Evolutionary conservation across 2,329 filamentous ascomycete species (phyloP).

Genomic region (Albophoma yamanashiensis): DNA sequence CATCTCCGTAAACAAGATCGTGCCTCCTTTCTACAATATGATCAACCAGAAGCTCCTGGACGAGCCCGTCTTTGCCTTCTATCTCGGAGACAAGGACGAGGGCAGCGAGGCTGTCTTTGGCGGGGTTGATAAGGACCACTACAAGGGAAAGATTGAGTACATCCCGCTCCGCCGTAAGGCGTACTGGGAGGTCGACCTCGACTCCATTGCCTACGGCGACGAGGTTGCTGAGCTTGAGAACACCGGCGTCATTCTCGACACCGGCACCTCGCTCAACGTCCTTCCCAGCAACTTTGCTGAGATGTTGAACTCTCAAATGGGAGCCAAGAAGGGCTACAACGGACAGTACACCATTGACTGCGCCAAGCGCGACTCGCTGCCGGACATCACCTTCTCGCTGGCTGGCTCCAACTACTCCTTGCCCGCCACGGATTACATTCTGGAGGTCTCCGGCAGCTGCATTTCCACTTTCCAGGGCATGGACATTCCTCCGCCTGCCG

Average conservation of each 20-base stretch:
- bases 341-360: constrained; percentile 96
- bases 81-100: constrained; percentile 65
- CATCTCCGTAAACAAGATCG: constrained; percentile 93
- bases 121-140: constrained; percentile 73
- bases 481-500: constrained; percentile 79
- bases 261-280: constrained; percentile 93
- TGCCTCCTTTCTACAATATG: constrained; percentile 96
- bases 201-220: constrained; percentile 81
- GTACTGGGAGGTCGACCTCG: constrained; percentile 98
- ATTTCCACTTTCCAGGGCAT: constrained; percentile 98
- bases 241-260: constrained; percentile 96
- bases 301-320: constrained; percentile 94
- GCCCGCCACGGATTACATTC: constrained; percentile 80
- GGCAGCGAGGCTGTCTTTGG: constrained; percentile 86
- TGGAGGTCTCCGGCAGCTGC: constrained; percentile 90
- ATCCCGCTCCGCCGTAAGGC: constrained; percentile 96
- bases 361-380: constrained; percentile 67
- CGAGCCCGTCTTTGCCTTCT: constrained; percentile 92
- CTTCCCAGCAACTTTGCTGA: constrained; percentile 86
- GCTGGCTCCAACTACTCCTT: constrained; percentile 91
- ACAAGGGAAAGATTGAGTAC: constrained; percentile 77
- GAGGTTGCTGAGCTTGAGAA: constrained; percentile 81
- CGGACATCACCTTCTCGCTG: constrained; percentile 85
- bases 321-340: constrained; percentile 94
- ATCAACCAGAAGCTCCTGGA: constrained; percentile 82